A percentile compares a stretch with the other conserved stretches of the same genome.
These are phyloP conservation scores for Colletotrichum liaoningense DNA, from an alignment of 2,329 filamentous ascomycete genomes.

Conservation along the genomic window DNA sequence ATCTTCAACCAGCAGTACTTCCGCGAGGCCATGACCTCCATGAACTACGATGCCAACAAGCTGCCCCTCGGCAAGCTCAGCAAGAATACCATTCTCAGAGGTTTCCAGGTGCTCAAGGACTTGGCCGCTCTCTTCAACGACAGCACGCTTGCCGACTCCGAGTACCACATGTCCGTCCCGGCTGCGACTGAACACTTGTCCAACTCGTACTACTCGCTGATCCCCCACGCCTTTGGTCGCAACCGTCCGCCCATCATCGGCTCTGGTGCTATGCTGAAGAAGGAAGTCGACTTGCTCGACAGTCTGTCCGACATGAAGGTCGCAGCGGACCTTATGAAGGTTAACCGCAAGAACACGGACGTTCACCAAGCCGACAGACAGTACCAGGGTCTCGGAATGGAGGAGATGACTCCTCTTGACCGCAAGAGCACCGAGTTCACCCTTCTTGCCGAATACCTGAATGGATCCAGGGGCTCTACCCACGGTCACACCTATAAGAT, in stretches of 20 bases:
- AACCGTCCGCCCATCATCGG: conserved; percentile 77
- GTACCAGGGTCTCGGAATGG: conserved; percentile 76
- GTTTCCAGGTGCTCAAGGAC: conserved; percentile 82
- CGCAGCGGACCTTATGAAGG: conserved; percentile 81
- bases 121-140: conserved; percentile 75
- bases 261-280: conserved; percentile 69
- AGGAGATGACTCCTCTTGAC: conserved; percentile 81
- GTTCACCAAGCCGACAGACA: conserved; percentile 78
- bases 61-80: conserved; percentile 87
- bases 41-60: conserved; percentile 81
- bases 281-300: conserved; percentile 83
- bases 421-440: conserved; percentile 70
- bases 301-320: conserved; percentile 88
- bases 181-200: conserved; percentile 72
- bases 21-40: conserved; percentile 70
- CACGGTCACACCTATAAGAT: conserved; percentile 72
- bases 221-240: conserved; percentile 85
- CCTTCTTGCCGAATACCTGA: conserved; percentile 75
- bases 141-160: conserved; percentile 54
- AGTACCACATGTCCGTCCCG: conserved; percentile 52
- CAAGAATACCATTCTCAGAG: conserved; percentile 79
- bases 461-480: conserved; percentile 72
- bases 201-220: conserved; percentile 83
- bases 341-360: conserved; percentile 56
- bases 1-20: conserved; percentile 87